Conservation (phyloP, 148 eudicot genomes). For the Euryodendron excelsum region DNA sequence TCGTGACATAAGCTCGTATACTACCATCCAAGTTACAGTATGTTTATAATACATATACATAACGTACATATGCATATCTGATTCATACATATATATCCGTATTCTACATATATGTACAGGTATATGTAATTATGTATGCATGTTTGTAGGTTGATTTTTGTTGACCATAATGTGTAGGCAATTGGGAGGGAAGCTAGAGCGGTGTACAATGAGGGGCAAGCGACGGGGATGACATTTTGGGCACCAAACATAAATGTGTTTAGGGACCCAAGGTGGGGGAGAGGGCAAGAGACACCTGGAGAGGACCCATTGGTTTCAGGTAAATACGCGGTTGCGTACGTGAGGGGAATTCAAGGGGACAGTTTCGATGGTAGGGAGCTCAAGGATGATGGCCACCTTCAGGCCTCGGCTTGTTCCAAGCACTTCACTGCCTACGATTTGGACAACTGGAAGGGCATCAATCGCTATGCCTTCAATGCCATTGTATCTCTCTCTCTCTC, state of each 20-base stretch:
- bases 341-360: conserved; percentile 77
- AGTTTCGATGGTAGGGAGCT: conserved; percentile 45
- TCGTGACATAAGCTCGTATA: no score
- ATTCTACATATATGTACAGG: no score
- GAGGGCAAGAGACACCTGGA: conserved; percentile 87
- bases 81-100: no score
- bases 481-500: conserved; percentile 33
- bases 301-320: conserved; percentile 66
- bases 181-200: conserved; percentile 82
- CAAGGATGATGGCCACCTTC: conserved; percentile 39
- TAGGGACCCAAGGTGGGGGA: conserved; percentile 90
- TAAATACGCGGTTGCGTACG: conserved; percentile 62
- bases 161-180: conserved; percentile 30
- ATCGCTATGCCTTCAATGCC: conserved; percentile 66
- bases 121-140: no score
- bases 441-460: conserved; percentile 61
- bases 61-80: no score
- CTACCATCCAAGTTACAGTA: no score
- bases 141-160: no score
- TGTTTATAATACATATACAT: no score
- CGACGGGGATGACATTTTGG: conserved; percentile 82
- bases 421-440: conserved; percentile 81
- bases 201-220: conserved; percentile 75
- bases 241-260: conserved; percentile 84
- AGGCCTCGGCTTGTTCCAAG: conserved; percentile 82